phyloP scores from a whole-genome alignment of 257 asterid species.

The Przewalskia tangutica region DNA sequence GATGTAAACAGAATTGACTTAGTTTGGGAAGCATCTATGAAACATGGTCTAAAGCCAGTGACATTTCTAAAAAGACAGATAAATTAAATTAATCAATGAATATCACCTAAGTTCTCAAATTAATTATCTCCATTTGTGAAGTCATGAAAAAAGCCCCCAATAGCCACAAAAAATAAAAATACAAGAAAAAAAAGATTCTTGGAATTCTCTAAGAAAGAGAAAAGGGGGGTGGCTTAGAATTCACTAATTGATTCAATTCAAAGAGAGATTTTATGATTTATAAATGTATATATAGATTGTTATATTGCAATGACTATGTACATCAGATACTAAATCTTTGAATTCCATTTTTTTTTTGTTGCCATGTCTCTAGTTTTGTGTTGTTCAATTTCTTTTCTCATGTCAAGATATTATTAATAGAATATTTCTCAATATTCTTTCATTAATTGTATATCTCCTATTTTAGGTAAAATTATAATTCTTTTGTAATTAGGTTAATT shows the following conservation, averaged over 20 bases:
- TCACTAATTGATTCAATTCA: not conserved
- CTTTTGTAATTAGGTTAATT: no score
- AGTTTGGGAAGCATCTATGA: slow-evolving; percentile 64
- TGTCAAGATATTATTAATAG: not conserved
- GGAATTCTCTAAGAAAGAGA: not conserved
- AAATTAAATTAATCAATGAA: not conserved
- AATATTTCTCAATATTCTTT: no score
- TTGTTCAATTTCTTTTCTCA: not conserved
- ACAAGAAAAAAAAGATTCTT: not conserved
- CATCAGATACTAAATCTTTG: not conserved
- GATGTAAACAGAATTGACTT: slow-evolving; percentile 49
- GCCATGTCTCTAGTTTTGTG: not conserved
- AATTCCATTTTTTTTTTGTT: not conserved
- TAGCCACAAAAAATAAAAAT: not conserved
- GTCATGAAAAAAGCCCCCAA: not conserved
- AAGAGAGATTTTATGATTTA: not conserved
- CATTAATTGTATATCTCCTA: no score
- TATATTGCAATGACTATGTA: not conserved
- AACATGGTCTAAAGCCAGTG: slow-evolving; percentile 51
- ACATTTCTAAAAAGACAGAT: slow-evolving; percentile 8
- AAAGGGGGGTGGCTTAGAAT: not conserved
- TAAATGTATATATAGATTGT: not conserved
- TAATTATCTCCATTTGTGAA: not conserved
- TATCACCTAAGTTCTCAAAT: not conserved
- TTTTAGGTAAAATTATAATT: no score